These are phyloP conservation scores for Xylariaceae sp. DNA, from an alignment of 2,329 filamentous ascomycete species.

Conservation along the genomic window DNA sequence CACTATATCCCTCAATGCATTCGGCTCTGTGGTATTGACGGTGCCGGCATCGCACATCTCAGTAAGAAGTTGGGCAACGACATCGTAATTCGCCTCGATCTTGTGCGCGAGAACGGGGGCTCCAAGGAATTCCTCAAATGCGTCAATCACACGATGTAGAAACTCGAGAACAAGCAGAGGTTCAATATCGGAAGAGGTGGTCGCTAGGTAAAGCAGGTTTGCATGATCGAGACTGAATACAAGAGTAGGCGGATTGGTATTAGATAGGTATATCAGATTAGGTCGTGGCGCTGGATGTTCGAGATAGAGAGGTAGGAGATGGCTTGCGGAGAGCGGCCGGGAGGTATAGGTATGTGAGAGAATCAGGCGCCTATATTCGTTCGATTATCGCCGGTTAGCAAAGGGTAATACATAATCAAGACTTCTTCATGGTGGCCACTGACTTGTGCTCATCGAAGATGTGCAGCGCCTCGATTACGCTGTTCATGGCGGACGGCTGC, in stretches of 20 bases:
- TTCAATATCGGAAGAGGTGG: slow-evolving; percentile 80
- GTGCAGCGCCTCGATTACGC: slow-evolving; percentile 90
- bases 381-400: slow-evolving; percentile 24
- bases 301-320: slow-evolving; percentile 81
- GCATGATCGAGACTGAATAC: slow-evolving; percentile 86
- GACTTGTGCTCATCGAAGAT: slow-evolving; percentile 96
- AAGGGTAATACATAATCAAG: background rate
- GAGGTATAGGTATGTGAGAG: slow-evolving; percentile 85
- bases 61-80: slow-evolving; percentile 83
- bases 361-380: slow-evolving; percentile 61
- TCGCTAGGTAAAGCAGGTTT: slow-evolving; percentile 78
- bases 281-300: slow-evolving; percentile 75
- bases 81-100: slow-evolving; percentile 86
- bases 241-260: slow-evolving; percentile 77
- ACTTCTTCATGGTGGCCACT: slow-evolving; percentile 26
- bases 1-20: slow-evolving; percentile 84
- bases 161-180: slow-evolving; percentile 90
- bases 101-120: slow-evolving; percentile 79
- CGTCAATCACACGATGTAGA: slow-evolving; percentile 86
- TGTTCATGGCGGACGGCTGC: slow-evolving; percentile 58
- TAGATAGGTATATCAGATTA: slow-evolving; percentile 78
- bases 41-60: slow-evolving; percentile 95
- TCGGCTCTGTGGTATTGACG: slow-evolving; percentile 87
- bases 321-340: slow-evolving; percentile 68
- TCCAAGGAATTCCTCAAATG: slow-evolving; percentile 89